Evolutionary conservation across 305 asterid species (phyloP).

Genomic region (Petunia hybrid): DNA sequence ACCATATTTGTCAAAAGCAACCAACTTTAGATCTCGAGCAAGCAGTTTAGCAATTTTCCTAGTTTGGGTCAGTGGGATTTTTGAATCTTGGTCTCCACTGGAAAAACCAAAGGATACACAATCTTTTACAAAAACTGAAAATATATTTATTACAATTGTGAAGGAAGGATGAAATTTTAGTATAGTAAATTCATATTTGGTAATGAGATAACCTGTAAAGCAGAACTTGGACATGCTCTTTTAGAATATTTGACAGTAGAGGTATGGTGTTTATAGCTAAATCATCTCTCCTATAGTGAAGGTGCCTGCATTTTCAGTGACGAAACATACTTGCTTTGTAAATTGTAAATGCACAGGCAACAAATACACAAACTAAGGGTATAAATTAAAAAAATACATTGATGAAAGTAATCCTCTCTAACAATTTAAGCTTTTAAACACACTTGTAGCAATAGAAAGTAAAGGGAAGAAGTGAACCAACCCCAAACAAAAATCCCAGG

Average conservation of each 20-base stretch:
- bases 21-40: constrained; percentile 32
- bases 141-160: no score
- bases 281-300: constrained; percentile 22
- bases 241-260: constrained; percentile 33
- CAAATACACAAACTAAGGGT: background rate
- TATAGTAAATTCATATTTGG: background rate
- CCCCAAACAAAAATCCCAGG: constrained; percentile 40
- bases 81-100: constrained; percentile 46
- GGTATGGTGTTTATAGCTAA: constrained; percentile 24
- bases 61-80: constrained; percentile 40
- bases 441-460: background rate
- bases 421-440: background rate
- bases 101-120: background rate
- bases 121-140: background rate
- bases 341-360: background rate
- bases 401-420: background rate
- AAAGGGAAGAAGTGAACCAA: background rate
- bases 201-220: constrained; percentile 33
- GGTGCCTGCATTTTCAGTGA: constrained; percentile 33
- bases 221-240: constrained; percentile 35
- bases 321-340: background rate
- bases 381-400: background rate
- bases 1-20: constrained; percentile 31
- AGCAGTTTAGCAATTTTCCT: constrained; percentile 35
- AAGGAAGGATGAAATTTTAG: background rate